Evolutionary conservation across 805 yeast genomes (phyloP).

Genomic region (Lipomyces japonicus): DNA sequence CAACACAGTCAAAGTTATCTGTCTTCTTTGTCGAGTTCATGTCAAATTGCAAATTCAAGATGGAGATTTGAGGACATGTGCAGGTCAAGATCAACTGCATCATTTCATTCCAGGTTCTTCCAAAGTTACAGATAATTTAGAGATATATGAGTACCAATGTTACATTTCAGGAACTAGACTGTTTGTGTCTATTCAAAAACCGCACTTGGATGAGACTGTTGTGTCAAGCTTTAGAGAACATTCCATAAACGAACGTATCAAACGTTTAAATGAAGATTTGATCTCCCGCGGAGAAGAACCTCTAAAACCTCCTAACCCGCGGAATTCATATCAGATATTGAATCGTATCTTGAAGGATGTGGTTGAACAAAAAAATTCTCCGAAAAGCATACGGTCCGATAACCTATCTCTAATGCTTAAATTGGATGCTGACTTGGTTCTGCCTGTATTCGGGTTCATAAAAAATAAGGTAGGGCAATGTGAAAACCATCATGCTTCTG

Average conservation of each 20-base stretch:
- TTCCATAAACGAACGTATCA: slow-evolving; percentile 52
- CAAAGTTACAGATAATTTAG: slow-evolving; percentile 1
- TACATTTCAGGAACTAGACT: slow-evolving; percentile 8
- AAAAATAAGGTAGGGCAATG: slow-evolving; percentile 6
- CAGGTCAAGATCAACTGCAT: slow-evolving; percentile 12
- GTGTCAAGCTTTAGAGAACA: slow-evolving; percentile 47
- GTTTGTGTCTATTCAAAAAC: slow-evolving; percentile 16
- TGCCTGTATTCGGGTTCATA: slow-evolving; percentile 33
- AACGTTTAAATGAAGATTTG: slow-evolving; percentile 34
- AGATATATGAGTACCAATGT: slow-evolving; percentile 11
- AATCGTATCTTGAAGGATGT: slow-evolving; percentile 68
- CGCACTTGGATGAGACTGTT: slow-evolving; percentile 46
- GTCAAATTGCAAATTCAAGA: slow-evolving; percentile 4
- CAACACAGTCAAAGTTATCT: slow-evolving; percentile 2
- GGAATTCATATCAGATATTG: slow-evolving; percentile 58
- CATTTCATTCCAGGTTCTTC: slow-evolving; percentile 15
- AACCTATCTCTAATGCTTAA: slow-evolving; percentile 54
- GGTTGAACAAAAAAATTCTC: slow-evolving; percentile 43
- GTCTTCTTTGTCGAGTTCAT: slow-evolving; percentile 23
- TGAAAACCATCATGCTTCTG: background rate
- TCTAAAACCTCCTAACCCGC: slow-evolving; percentile 47
- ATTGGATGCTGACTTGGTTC: slow-evolving; percentile 49
- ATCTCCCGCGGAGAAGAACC: background rate
- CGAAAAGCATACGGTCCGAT: slow-evolving; percentile 54
- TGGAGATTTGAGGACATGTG: slow-evolving; percentile 5